phyloP scores from a whole-genome alignment of 805 yeast species.

The Candida quercuum region DNA sequence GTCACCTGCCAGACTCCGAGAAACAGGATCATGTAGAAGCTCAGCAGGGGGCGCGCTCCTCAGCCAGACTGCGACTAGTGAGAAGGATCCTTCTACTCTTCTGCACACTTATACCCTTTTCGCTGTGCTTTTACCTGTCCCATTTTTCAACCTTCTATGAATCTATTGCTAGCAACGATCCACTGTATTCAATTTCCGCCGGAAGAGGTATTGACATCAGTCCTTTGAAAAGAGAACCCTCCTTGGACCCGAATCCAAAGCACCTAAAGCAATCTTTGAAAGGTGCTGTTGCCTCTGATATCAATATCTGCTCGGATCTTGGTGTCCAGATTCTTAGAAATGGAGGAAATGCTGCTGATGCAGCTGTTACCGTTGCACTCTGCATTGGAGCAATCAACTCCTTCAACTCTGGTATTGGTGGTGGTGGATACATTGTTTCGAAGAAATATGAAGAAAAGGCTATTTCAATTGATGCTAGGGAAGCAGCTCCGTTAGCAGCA shows the following conservation, averaged over 20 bases:
- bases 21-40: not conserved
- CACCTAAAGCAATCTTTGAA: conserved; percentile 19
- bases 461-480: conserved; percentile 77
- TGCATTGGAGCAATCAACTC: conserved; percentile 84
- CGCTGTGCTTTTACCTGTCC: no score
- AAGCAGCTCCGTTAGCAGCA: conserved; percentile 70
- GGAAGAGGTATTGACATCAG: conserved; percentile 32
- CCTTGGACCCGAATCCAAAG: conserved; percentile 27
- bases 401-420: conserved; percentile 87
- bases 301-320: conserved; percentile 32
- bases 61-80: no score
- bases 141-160: no score
- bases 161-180: no score
- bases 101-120: no score
- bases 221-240: conserved; percentile 31
- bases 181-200: not conserved
- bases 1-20: not conserved
- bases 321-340: conserved; percentile 26
- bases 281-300: conserved; percentile 24
- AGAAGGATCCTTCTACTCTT: no score
- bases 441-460: conserved; percentile 38
- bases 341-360: conserved; percentile 86
- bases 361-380: conserved; percentile 81
- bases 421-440: conserved; percentile 75
- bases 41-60: no score